Evolutionary conservation across 2,329 filamentous ascomycete genomes (phyloP), one percentile per base, ranked within the genome.

Genomic region (Bipolaris bicolor): DNA sequence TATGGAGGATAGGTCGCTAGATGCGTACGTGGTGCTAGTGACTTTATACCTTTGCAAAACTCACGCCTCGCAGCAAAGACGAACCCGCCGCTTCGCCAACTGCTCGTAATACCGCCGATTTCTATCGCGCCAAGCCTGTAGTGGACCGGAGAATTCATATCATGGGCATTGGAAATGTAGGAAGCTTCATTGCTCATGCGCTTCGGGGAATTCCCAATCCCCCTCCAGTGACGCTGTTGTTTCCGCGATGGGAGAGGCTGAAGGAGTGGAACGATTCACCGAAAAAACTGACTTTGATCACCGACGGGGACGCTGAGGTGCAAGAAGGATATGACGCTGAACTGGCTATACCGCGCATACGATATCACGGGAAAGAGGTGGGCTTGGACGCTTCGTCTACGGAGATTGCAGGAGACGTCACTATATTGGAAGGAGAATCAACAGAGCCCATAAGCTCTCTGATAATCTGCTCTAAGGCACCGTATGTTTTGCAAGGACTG

Each of bases 121-220:
- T 76, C 64, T 76, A 76, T 58, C 72, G 74, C 55, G 54, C 54
- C 6, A 52, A 67, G 36, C 64, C 68, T 10, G 67, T 71, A 3
- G 37, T 66, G 31, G 65, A 76, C 47, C 65, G 67, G 36, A 66
- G 73, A 3, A 71, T 76, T 22, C 87, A 95, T 69, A 83, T 97
- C 46, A 79, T 97, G 3, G 93, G 94, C 10, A 73, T 90, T 10
- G 93, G 93, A 34, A 96, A 92, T 71, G 81, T 97, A 11, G 93
- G 92, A 13, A 86, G 86, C 41, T 85, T 97, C 24, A 86, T 93
- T 62, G 92, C 93, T 24, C 88, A 89, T 71, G 86, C 86, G 20
- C 80, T 97, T 10, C 84, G 86, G 20, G 82, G 84, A 18, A 79
- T 87, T 7, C 80, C 82, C 7, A 77, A 84, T 18, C 82, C 84